Percentiles rank a stretch among this genome's conserved stretches.
These are phyloP conservation scores for Pythium utonaiense DNA, from an alignment of 352 stramenopile species.

Conservation along the genomic window DNA sequence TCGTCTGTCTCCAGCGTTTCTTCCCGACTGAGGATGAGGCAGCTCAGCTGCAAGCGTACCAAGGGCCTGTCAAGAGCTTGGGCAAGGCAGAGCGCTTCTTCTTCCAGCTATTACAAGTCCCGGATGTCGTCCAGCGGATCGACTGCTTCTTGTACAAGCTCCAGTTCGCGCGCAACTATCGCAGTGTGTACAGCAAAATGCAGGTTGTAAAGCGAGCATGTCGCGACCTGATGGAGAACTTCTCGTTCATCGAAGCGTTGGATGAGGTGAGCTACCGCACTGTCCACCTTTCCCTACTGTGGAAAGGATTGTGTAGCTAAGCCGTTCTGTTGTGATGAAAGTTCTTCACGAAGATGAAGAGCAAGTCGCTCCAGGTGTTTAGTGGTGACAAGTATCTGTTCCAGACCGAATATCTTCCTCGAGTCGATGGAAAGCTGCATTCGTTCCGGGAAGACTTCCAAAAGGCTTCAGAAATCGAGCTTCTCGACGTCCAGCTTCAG, in stretches of 20 bases:
- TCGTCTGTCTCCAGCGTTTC: constrained; percentile 70
- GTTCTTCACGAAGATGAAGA: constrained; percentile 44
- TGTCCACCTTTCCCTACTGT: too few relatives aligned
- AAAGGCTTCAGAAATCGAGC: constrained; percentile 46
- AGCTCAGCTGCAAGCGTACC: constrained; percentile 36
- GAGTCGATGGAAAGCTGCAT: constrained; percentile 48
- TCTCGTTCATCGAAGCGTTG: constrained; percentile 48
- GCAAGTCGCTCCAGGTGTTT: constrained; percentile 38
- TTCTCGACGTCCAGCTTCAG: constrained; percentile 62
- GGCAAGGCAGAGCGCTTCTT: constrained; percentile 78
- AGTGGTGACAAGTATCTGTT: constrained; percentile 29
- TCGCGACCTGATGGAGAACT: constrained; percentile 68
- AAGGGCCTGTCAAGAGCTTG: constrained; percentile 38
- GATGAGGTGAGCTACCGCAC: constrained; percentile 27
- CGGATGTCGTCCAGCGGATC: constrained; percentile 53
- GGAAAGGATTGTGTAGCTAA: too few relatives aligned
- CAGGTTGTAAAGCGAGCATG: constrained; percentile 61
- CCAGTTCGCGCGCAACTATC: constrained; percentile 47
- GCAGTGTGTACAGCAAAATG: constrained; percentile 39
- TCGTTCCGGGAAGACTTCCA: constrained; percentile 59
- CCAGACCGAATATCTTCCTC: constrained; percentile 28
- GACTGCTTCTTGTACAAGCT: constrained; percentile 80
- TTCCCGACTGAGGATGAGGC: constrained; percentile 73
- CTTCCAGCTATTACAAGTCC: constrained; percentile 54
- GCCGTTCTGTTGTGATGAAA: constrained; percentile 22